Evolutionary conservation across 176 grass and related monocot genomes (phyloP).

Genomic region (Metroxylon sagu): DNA sequence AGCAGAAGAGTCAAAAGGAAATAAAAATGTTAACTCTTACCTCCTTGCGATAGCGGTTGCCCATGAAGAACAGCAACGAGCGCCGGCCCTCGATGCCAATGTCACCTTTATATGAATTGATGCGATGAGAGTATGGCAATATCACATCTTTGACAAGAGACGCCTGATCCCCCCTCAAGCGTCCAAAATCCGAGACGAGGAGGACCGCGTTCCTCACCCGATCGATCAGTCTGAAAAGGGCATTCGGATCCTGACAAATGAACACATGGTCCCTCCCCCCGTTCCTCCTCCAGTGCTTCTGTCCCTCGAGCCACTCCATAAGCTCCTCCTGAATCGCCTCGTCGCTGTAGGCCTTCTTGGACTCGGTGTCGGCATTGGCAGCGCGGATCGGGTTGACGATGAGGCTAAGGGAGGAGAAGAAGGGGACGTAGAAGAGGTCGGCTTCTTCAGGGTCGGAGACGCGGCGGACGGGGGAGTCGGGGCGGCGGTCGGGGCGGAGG

Average conservation of each 20-base stretch:
- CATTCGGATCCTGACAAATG: constrained; percentile 93
- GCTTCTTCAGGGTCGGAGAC: constrained; percentile 54
- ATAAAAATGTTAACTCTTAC: constrained; percentile 25
- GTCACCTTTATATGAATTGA: constrained; percentile 65
- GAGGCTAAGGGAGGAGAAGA: constrained; percentile 93
- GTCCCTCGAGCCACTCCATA: constrained; percentile 59
- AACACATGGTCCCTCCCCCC: constrained; percentile 78
- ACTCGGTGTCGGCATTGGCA: constrained; percentile 13
- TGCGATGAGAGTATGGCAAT: constrained; percentile 82
- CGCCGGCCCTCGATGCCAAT: constrained; percentile 34
- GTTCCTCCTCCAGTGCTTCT: constrained; percentile 61
- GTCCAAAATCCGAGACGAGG: constrained; percentile 88
- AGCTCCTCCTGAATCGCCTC: constrained; percentile 79
- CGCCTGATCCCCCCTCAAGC: constrained; percentile 56
- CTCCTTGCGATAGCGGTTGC: constrained; percentile 91
- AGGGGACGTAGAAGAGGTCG: constrained; percentile 93
- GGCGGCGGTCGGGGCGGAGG: constrained; percentile 16
- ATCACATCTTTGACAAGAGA: constrained; percentile 92
- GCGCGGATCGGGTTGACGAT: constrained; percentile 74
- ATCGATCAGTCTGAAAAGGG: constrained; percentile 56
- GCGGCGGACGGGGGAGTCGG: constrained; percentile 32
- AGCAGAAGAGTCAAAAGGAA: neutral
- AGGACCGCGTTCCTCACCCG: constrained; percentile 65
- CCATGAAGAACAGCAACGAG: constrained; percentile 92
- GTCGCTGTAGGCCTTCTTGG: constrained; percentile 41